These are phyloP conservation scores for Colletotrichum tofieldiae DNA, from an alignment of 2,329 filamentous ascomycete species.

Conservation along the genomic window DNA sequence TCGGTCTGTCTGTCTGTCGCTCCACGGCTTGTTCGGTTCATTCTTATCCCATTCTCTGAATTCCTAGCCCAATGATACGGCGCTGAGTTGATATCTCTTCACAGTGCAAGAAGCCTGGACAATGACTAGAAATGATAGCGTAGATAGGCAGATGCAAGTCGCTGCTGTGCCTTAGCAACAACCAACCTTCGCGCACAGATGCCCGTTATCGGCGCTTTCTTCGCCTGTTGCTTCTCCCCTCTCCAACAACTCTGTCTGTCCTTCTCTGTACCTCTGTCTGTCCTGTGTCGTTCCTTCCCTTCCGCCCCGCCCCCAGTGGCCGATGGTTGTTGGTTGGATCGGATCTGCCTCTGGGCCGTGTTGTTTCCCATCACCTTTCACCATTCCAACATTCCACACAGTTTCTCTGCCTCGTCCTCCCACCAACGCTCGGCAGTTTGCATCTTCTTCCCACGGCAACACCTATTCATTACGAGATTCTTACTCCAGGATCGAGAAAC, in stretches of 20 bases:
- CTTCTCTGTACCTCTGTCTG: not conserved
- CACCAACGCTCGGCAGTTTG: slow-evolving; percentile 7
- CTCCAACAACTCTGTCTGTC: not conserved
- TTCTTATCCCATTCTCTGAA: not conserved
- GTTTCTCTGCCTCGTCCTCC: not conserved
- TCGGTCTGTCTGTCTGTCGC: not conserved
- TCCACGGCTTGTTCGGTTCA: not conserved
- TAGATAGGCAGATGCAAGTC: slow-evolving; percentile 22
- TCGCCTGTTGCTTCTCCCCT: not conserved
- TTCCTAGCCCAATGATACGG: slow-evolving; percentile 1
- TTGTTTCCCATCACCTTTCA: not conserved
- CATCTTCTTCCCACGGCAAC: not conserved
- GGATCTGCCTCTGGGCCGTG: not conserved
- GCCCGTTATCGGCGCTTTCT: slow-evolving; percentile 16
- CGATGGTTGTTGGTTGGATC: slow-evolving; percentile 1
- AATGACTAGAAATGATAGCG: slow-evolving; percentile 21
- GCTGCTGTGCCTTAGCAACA: not conserved
- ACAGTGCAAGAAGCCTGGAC: not conserved
- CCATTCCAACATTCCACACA: slow-evolving; percentile 18
- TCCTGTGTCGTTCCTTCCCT: not conserved
- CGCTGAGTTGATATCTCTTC: slow-evolving; percentile 11
- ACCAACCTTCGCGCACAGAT: not conserved
- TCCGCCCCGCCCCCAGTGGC: not conserved
- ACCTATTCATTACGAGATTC: slow-evolving; percentile 31
- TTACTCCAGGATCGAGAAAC: slow-evolving; percentile 26